A percentile compares a stretch with the other conserved stretches of the same genome.
phyloP scores from a whole-genome alignment of 2,329 filamentous ascomycete genomes.

The Xylariaceae sp. region DNA sequence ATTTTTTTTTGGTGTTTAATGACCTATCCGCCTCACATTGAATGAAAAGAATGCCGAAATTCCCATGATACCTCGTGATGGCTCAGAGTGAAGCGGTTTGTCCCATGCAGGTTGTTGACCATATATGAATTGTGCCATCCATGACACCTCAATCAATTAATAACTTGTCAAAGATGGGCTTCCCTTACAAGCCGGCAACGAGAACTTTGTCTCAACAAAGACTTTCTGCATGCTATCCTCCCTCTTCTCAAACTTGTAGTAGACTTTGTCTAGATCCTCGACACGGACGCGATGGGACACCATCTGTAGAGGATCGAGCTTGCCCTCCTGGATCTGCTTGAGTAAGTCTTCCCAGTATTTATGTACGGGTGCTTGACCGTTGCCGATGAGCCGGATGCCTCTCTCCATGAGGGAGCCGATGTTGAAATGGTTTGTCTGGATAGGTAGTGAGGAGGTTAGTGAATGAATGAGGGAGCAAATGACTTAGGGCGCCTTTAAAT shows the following conservation, averaged over 20 bases:
- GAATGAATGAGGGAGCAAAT: no score
- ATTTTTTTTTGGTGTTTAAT: no score
- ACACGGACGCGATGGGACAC: constrained; percentile 72
- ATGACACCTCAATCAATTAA: constrained; percentile 2
- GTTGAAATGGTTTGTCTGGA: constrained; percentile 72
- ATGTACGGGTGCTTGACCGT: constrained; percentile 69
- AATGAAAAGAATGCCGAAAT: no score
- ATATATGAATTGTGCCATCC: no score
- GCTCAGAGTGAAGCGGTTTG: no score
- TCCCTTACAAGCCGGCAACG: constrained; percentile 35
- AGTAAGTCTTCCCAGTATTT: constrained; percentile 81
- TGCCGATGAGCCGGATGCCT: constrained; percentile 72
- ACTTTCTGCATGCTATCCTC: constrained; percentile 79
- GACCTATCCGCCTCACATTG: no score
- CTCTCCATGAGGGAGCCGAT: constrained; percentile 82
- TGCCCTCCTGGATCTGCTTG: constrained; percentile 58
- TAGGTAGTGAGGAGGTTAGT: no score
- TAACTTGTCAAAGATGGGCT: constrained; percentile 15
- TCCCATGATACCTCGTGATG: no score
- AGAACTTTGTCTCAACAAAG: constrained; percentile 59
- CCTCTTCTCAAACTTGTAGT: constrained; percentile 56
- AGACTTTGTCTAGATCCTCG: constrained; percentile 67
- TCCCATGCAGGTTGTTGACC: no score
- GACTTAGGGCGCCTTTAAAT: no score
- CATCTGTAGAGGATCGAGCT: constrained; percentile 76